These are phyloP conservation scores for Daldinia caldariorum DNA, from an alignment of 495 filamentous ascomycete species.

Conservation along the genomic window DNA sequence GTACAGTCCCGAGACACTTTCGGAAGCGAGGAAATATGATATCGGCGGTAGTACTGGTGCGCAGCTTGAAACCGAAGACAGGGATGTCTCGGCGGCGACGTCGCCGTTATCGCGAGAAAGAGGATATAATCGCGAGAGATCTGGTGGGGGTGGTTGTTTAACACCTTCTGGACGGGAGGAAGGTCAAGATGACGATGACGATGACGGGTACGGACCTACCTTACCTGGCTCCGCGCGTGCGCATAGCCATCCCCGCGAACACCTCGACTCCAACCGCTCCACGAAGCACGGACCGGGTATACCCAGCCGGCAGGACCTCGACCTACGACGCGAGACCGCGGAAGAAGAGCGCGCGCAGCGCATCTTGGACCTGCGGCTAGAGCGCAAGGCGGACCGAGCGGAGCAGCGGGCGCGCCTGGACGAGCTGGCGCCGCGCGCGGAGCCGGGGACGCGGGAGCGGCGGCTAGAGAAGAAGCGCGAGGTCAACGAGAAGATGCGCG, in stretches of 20 bases:
- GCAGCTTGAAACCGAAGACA: neutral
- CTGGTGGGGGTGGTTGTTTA: neutral
- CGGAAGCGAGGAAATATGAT: conserved; percentile 55
- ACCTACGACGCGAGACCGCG: conserved; percentile 62
- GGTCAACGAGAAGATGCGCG: conserved; percentile 65
- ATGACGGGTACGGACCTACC: conserved; percentile 75
- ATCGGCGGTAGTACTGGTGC: neutral
- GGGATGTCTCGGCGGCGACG: conserved; percentile 8
- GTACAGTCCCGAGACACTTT: conserved; percentile 80
- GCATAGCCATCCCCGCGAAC: neutral
- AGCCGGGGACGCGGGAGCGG: conserved; percentile 84
- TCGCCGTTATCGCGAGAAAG: neutral
- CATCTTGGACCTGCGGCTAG: conserved; percentile 65
- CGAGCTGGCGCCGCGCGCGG: conserved; percentile 83
- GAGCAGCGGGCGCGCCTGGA: conserved; percentile 72
- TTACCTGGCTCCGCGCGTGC: conserved; percentile 48
- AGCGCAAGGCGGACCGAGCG: conserved; percentile 69
- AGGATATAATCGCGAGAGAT: neutral
- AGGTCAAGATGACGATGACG: conserved; percentile 62
- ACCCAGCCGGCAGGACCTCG: conserved; percentile 78
- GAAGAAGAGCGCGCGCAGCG: conserved; percentile 63
- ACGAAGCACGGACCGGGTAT: conserved; percentile 73
- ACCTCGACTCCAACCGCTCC: conserved; percentile 13
- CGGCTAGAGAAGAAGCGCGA: conserved; percentile 81
- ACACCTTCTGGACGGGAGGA: neutral